These are phyloP conservation scores for Arabidopsis hybrid DNA, from an alignment of 441 rosid species.

Conservation along the genomic window DNA sequence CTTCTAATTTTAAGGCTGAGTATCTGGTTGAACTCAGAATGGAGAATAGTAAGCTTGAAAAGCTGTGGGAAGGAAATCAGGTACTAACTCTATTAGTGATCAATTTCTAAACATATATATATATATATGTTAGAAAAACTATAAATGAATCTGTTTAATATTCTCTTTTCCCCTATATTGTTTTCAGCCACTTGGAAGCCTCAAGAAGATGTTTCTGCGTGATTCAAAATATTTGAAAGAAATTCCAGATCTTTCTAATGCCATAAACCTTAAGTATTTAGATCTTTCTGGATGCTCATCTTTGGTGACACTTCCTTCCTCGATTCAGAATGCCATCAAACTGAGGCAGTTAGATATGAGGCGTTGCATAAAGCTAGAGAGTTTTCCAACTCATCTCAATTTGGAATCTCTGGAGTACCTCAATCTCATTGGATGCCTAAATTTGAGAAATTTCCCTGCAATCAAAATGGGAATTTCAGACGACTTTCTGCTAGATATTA, in stretches of 20 bases:
- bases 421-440: background rate
- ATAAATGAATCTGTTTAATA: too few species aligned
- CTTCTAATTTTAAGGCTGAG: too few species aligned
- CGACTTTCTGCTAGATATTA: too few species aligned
- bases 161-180: too few species aligned
- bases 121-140: too few species aligned
- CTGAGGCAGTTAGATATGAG: constrained; percentile 4
- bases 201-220: constrained; percentile 19
- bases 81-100: background rate
- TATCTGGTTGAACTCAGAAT: too few species aligned
- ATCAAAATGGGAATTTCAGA: background rate
- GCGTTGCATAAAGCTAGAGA: background rate
- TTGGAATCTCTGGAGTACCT: background rate
- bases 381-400: constrained; percentile 11
- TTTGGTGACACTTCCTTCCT: constrained; percentile 27
- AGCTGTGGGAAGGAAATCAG: constrained; percentile 28
- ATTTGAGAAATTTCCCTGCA: background rate
- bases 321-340: constrained; percentile 7
- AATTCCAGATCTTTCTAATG: constrained; percentile 32
- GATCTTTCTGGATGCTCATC: background rate
- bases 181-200: constrained; percentile 22
- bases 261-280: constrained; percentile 6
- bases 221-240: constrained; percentile 15
- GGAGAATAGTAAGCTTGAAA: background rate
- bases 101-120: too few species aligned